Conservation (phyloP, 2,329 filamentous ascomycete genomes). For the Stagonosporopsis rhizophila region DNA sequence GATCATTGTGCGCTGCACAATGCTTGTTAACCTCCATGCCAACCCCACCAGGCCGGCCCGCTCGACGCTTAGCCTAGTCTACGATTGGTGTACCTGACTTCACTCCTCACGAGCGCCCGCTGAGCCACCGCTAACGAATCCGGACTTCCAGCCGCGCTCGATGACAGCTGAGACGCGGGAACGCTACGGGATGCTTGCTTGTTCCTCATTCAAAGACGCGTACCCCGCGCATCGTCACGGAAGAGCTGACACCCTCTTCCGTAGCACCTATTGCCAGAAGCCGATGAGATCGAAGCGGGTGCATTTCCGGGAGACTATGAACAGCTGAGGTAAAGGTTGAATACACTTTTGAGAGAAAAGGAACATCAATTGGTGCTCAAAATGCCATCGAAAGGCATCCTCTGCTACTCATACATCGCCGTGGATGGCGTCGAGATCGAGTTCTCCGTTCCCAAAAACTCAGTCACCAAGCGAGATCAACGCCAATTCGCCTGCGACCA, state of each 20-base stretch:
- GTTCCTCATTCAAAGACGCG: constrained; percentile 5
- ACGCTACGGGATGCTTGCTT: constrained; percentile 2
- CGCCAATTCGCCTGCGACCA: constrained; percentile 51
- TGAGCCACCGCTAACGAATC: constrained; percentile 9
- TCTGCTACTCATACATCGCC: constrained; percentile 43
- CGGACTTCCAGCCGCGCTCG: constrained; percentile 6
- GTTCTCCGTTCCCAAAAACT: constrained; percentile 53
- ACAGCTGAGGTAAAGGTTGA: neutral
- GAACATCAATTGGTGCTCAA: neutral
- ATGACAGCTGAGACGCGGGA: constrained; percentile 17
- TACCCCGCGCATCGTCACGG: constrained; percentile 17
- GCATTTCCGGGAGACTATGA: neutral
- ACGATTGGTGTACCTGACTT: constrained; percentile 16
- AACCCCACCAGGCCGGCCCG: constrained; percentile 13
- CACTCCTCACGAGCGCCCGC: neutral
- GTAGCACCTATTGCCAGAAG: neutral
- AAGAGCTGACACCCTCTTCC: neutral
- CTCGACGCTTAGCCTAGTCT: neutral
- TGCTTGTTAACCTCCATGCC: constrained; percentile 6
- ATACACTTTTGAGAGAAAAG: neutral
- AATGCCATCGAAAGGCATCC: constrained; percentile 48
- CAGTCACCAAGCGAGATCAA: constrained; percentile 41
- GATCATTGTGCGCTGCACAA: neutral
- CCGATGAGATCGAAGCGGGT: neutral
- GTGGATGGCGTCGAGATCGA: constrained; percentile 54